Evolutionary conservation across 805 yeast species (phyloP).

Genomic region (Danielia reshetovae): DNA sequence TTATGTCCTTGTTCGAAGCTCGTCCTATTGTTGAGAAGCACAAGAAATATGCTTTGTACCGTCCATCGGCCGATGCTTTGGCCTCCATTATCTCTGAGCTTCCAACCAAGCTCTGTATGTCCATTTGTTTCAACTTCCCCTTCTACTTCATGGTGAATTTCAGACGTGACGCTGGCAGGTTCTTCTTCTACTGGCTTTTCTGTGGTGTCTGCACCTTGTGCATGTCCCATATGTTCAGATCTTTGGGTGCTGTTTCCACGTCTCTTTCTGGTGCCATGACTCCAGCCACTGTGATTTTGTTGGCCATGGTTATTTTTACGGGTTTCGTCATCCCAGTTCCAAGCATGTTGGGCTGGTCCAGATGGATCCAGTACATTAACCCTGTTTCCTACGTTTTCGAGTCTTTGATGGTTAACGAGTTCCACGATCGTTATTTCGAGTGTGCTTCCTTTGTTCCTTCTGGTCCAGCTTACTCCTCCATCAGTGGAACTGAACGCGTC

Average conservation of each 20-base stretch:
- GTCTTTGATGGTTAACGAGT: conserved; percentile 61
- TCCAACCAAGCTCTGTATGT: conserved; percentile 50
- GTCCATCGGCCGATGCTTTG: conserved; percentile 70
- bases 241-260: conserved; percentile 40
- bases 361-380: conserved; percentile 41
- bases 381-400: conserved; percentile 47
- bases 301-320: conserved; percentile 55
- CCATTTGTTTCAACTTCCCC: conserved; percentile 30
- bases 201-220: conserved; percentile 20
- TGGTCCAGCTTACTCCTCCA: conserved; percentile 49
- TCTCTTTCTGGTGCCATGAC: conserved; percentile 41
- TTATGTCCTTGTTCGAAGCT: conserved; percentile 53
- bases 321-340: conserved; percentile 43
- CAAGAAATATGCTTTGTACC: conserved; percentile 65
- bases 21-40: conserved; percentile 70
- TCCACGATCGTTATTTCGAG: conserved; percentile 49
- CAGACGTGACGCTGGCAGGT: conserved; percentile 33
- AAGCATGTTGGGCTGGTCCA: conserved; percentile 28
- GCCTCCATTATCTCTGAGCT: conserved; percentile 58
- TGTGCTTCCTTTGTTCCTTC: conserved; percentile 59
- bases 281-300: conserved; percentile 42
- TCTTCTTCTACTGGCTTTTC: conserved; percentile 36
- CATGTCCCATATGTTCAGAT: conserved; percentile 41
- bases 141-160: conserved; percentile 29
- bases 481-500: conserved; percentile 37